Evolutionary conservation across 257 asterid species (phyloP), one percentile per base, ranked within the genome.

Genomic region (Capsicum baccatum): DNA sequence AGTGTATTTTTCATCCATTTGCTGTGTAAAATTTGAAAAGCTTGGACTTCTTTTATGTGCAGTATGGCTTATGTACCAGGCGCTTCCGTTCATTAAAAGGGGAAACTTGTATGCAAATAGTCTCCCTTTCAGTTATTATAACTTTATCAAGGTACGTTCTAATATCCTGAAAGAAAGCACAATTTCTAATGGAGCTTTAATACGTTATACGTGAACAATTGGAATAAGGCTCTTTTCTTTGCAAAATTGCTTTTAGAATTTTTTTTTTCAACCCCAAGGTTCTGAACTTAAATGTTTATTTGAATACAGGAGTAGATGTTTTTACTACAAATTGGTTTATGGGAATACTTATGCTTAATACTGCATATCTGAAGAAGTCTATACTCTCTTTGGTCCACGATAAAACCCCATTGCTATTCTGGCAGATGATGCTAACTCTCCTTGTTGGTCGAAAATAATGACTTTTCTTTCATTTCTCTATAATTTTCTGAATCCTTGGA

Each of bases 21-120:
- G 63, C 12, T 35, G 15, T 44, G 21, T 63, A 19, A 79, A 62
- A 35, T 63, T 13, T 73, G 64, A 59, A 6, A 42, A 21, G 68
- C 16, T 81, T 74, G 44, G 17, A 55, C 14, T 62, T 52, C 73
- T 26, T 50, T 86, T 62, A 39, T 54, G 6, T 89, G 88, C 85
- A 96, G 99, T 96, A 90, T 96, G 98, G 98, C 92, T 92, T 83
- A 92, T 96, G 98, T 93, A 94, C 85, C 90, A 91, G 91, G 97
- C 98, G 35, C 98, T 96, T 86, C 98, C 98, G 2, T 84, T 86
- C 81, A 92, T 96, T 85, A 90, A 89, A 92, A 88, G 84, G 89
- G 85, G 88, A 80, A 92, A 91, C 68, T 88, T 94, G n/a, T 94
- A 94, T 54, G 93, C 90, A 8, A 92, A 94, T 80, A 85, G 85